Evolutionary conservation across 192 early-diverging fungal species (phyloP), one percentile per base, ranked within the genome.

Genomic region (Linderina pennispora): DNA sequence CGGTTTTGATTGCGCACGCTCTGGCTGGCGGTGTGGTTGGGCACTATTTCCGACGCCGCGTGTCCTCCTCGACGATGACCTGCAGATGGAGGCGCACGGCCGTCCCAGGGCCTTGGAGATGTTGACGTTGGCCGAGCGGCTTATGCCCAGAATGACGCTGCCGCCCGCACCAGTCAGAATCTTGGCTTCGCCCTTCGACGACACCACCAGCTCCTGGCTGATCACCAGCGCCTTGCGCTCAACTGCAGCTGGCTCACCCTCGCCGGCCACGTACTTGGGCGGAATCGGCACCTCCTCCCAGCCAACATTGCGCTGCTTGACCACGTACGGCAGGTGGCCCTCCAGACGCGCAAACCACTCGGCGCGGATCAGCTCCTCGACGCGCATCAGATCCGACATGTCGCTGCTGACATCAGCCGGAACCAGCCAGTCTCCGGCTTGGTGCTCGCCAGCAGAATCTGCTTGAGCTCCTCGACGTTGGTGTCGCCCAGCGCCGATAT

Each of bases 331-430:
- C 45, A 65, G 21, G 28, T 61, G 40, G 19, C 69, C 62, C 5
- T 8, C 16, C 33, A 72, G 41, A 2, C 40, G 69, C 16, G 37
- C 50, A 32, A 61, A 72, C 61, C 61, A 72, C 39, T 65, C 57
- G 14, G 57, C 62, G 33, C 69, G 69, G 47, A 72, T 57, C 15
- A 60, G 48, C 45, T 72, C 69, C 38, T 64, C 69, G 17, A 65
- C 69, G 7, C 52, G 62, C 58, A 43, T 43, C 57, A 61, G 36
- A 35, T 55, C 56, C 3, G 69, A 72, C 56, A 65, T 55, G 49
- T 72, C 62, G 39, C 31, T 53, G 5, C 39, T 43, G 16, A 50
- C 62, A 24, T 50, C 8, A 0, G 53, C 53, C 15, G 69, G 69
- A 1, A 72, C 33, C 41, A 35, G 40, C 69, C 69, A 72, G 23